Evolutionary conservation across 192 early-diverging fungal genomes (phyloP).

Genomic region (Podila verticillata): DNA sequence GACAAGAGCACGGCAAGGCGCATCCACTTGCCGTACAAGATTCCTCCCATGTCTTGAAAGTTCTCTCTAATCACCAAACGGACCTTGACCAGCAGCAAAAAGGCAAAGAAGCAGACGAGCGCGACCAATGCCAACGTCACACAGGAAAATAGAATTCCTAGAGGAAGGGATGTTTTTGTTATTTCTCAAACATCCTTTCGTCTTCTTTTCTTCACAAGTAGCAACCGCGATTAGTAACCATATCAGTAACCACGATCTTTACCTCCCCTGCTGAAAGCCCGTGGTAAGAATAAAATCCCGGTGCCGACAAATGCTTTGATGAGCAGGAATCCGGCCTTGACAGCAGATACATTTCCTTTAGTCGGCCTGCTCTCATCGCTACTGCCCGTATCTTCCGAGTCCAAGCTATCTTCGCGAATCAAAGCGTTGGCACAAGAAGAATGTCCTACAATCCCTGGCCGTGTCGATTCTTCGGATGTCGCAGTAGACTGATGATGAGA

Average conservation of each 20-base stretch:
- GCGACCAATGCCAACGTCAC: conserved; percentile 65
- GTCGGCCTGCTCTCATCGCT: conserved; percentile 10
- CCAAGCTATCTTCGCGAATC: conserved; percentile 12
- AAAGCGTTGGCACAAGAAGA: background rate
- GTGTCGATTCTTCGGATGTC: background rate
- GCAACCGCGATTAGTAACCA: conserved; percentile 6
- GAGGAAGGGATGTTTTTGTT: conserved; percentile 10
- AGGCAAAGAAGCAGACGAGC: conserved; percentile 68
- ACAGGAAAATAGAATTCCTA: conserved; percentile 70
- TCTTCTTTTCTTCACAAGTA: conserved; percentile 56
- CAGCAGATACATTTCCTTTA: conserved; percentile 34
- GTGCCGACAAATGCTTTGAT: conserved; percentile 81
- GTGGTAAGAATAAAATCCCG: conserved; percentile 78
- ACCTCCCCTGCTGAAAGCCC: conserved; percentile 66
- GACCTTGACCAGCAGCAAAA: conserved; percentile 71
- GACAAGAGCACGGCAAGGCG: conserved; percentile 56
- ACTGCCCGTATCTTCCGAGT: background rate
- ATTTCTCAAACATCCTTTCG: background rate
- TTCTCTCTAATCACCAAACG: conserved; percentile 66
- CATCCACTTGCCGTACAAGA: conserved; percentile 44
- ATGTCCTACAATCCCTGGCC: background rate
- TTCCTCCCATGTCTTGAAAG: conserved; percentile 62
- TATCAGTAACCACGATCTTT: background rate
- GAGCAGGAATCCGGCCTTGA: conserved; percentile 53
- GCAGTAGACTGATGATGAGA: background rate